Evolutionary conservation across 139 green algal species (phyloP).

Genomic region (Monoraphidium neglectum): DNA sequence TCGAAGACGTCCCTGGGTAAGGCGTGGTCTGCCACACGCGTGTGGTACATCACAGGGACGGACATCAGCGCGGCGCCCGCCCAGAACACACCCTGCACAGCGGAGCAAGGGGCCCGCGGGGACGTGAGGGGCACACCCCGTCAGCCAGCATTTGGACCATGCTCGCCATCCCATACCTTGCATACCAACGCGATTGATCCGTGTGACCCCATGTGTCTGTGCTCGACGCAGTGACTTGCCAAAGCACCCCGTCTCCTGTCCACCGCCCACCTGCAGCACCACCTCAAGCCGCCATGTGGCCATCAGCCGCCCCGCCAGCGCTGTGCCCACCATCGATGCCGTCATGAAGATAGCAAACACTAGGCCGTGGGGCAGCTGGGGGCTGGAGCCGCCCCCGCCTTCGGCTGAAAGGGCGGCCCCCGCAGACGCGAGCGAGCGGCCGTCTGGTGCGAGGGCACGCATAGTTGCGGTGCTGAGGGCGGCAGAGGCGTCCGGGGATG

Average conservation of each 20-base stretch:
- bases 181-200: not conserved
- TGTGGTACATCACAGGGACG: not conserved
- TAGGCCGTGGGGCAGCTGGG: slow-evolving; percentile 92
- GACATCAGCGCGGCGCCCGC: not conserved
- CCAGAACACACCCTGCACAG: not conserved
- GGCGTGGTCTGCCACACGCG: too few relatives aligned
- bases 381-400: too few relatives aligned
- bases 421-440: not conserved
- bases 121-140: too few relatives aligned
- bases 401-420: not conserved
- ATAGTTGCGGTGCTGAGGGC: too few relatives aligned
- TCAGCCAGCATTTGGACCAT: too few relatives aligned
- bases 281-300: slow-evolving; percentile 28
- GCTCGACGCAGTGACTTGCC: not conserved
- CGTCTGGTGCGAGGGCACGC: too few relatives aligned
- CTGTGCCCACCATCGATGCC: slow-evolving; percentile 77
- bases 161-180: not conserved
- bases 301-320: slow-evolving; percentile 54
- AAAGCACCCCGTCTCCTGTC: not conserved
- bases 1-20: too few relatives aligned
- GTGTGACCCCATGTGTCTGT: too few relatives aligned
- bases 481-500: too few relatives aligned
- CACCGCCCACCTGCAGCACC: slow-evolving; percentile 14
- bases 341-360: slow-evolving; percentile 99
- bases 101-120: too few relatives aligned